phyloP scores from a whole-genome alignment of 139 green algal genomes.

The Pseudopediastrum boryanum region DNA sequence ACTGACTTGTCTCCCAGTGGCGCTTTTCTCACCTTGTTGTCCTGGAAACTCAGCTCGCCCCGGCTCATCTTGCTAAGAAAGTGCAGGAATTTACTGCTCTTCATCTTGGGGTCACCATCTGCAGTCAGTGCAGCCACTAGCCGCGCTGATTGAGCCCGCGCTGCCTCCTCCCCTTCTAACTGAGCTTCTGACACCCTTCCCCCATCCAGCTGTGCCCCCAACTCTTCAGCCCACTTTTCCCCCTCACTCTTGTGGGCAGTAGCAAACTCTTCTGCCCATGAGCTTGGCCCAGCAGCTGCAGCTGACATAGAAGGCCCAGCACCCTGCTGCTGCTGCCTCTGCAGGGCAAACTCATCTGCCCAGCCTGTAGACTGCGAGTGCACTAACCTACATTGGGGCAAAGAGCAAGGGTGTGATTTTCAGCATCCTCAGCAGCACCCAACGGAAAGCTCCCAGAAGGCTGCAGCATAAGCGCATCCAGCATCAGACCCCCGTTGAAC shows the following conservation, averaged over 20 bases:
- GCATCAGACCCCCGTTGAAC: too few species aligned
- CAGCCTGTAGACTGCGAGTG: slow-evolving; percentile 48
- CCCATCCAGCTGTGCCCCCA: neutral
- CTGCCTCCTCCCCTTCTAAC: slow-evolving; percentile 13
- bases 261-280: slow-evolving; percentile 39
- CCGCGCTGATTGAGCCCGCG: neutral
- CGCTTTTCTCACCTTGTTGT: slow-evolving; percentile 66
- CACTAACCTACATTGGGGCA: neutral
- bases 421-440: too few species aligned
- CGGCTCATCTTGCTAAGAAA: slow-evolving; percentile 96
- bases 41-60: slow-evolving; percentile 84
- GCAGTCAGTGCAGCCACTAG: slow-evolving; percentile 37
- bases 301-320: too few species aligned
- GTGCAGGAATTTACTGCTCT: slow-evolving; percentile 91
- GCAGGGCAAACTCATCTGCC: slow-evolving; percentile 53
- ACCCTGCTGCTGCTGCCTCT: slow-evolving; percentile 31
- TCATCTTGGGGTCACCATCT: slow-evolving; percentile 83
- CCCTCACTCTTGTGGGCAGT: too few species aligned
- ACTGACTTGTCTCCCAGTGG: too few species aligned
- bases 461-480: too few species aligned
- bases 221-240: slow-evolving; percentile 26
- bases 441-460: too few species aligned
- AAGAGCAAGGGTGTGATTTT: neutral
- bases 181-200: neutral
- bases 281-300: neutral